Conservation (phyloP, 176 grass and related monocot genomes). For the Chrysopogon serrulatus region DNA sequence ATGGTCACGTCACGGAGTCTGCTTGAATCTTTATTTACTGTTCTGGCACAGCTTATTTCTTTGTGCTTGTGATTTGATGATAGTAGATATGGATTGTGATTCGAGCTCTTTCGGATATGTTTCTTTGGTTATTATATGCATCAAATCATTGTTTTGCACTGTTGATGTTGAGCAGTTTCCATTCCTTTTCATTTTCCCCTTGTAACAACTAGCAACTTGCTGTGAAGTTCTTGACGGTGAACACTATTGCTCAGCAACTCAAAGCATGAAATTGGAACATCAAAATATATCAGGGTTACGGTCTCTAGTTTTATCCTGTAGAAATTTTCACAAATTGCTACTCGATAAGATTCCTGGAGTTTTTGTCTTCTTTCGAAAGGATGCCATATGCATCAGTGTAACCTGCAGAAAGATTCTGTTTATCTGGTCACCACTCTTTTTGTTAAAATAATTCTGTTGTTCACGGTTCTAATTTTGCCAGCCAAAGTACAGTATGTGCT, state of each 20-base stretch:
- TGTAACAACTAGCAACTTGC: not conserved
- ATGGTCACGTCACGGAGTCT: slow-evolving; percentile 43
- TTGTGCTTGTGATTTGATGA: slow-evolving; percentile 51
- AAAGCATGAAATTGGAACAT: slow-evolving; percentile 15
- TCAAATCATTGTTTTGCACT: slow-evolving; percentile 29
- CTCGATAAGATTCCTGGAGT: slow-evolving; percentile 34
- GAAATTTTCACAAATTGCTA: not conserved
- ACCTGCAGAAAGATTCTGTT: slow-evolving; percentile 33
- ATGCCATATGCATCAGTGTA: slow-evolving; percentile 14
- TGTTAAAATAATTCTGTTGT: not conserved
- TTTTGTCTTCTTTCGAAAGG: slow-evolving; percentile 38
- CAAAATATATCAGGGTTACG: not conserved
- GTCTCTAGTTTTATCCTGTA: not conserved
- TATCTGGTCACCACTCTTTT: not conserved
- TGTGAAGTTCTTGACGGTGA: not conserved
- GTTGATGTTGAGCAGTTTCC: not conserved
- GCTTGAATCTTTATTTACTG: slow-evolving; percentile 31
- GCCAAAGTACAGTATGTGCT: not conserved
- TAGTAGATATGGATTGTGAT: slow-evolving; percentile 5
- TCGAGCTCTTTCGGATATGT: slow-evolving; percentile 29
- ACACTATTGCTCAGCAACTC: not conserved
- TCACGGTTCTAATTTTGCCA: not conserved
- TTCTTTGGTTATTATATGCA: slow-evolving; percentile 32
- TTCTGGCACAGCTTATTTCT: slow-evolving; percentile 45
- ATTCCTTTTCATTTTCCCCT: not conserved